These are phyloP conservation scores for Plectosphaerella sp. DNA, from an alignment of 2,329 filamentous ascomycete genomes.

Conservation along the genomic window DNA sequence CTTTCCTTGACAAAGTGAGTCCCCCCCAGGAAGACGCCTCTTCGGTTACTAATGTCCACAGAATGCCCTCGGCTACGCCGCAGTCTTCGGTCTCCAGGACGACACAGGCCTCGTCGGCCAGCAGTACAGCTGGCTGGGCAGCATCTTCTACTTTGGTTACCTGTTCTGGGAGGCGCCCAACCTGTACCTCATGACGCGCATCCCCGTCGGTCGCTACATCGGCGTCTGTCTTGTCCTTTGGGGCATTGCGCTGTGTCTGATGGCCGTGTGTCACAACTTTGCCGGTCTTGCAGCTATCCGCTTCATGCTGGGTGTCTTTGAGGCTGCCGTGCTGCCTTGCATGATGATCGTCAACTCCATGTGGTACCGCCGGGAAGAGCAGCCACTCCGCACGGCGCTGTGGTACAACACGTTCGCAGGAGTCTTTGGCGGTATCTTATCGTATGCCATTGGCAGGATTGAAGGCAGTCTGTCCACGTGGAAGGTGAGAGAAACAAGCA, in stretches of 20 bases:
- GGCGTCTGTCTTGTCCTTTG: constrained; percentile 15
- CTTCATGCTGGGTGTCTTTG: constrained; percentile 26
- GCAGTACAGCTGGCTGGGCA: constrained; percentile 46
- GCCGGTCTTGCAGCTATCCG: constrained; percentile 22
- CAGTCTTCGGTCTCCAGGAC: constrained; percentile 35
- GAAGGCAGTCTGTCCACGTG: constrained; percentile 14
- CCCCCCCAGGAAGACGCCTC: not conserved
- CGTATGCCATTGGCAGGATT: constrained; percentile 22
- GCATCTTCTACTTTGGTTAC: constrained; percentile 42
- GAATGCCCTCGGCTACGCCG: constrained; percentile 8
- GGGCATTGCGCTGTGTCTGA: constrained; percentile 17
- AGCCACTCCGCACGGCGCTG: constrained; percentile 22
- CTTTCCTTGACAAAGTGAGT: constrained; percentile 13
- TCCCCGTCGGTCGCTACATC: constrained; percentile 14
- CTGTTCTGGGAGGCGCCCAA: not conserved
- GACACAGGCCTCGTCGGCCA: constrained; percentile 41
- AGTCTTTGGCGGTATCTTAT: constrained; percentile 21
- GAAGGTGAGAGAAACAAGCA: constrained; percentile 2
- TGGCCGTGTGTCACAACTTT: constrained; percentile 17
- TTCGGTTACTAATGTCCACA: not conserved
- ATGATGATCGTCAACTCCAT: constrained; percentile 23
- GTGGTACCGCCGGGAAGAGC: constrained; percentile 28
- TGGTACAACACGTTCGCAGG: constrained; percentile 27
- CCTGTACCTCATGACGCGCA: constrained; percentile 12
- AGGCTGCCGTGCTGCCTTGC: constrained; percentile 23